Conservation (phyloP, 306 rosid species). For the Notholithocarpus densiflorus region DNA sequence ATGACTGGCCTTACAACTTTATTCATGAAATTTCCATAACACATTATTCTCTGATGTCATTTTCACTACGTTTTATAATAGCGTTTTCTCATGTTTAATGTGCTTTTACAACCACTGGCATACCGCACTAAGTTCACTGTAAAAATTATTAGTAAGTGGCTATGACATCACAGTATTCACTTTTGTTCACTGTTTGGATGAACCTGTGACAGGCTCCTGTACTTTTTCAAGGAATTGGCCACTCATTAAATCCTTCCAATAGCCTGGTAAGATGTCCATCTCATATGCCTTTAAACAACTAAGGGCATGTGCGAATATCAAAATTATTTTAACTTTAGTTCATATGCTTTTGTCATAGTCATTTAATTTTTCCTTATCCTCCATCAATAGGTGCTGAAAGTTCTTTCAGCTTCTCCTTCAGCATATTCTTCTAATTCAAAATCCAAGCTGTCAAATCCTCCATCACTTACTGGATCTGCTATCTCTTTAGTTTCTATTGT, state of each 20-base stretch:
- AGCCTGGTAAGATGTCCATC: constrained; percentile 67
- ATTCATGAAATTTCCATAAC: background rate
- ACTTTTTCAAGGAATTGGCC: constrained; percentile 93
- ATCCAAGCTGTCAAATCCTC: constrained; percentile 80
- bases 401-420: constrained; percentile 85
- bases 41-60: background rate
- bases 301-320: constrained; percentile 2
- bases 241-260: constrained; percentile 75
- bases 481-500: constrained; percentile 83
- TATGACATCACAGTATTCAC: background rate
- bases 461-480: constrained; percentile 80
- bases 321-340: constrained; percentile 9
- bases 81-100: background rate
- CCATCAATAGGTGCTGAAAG: constrained; percentile 71
- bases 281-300: constrained; percentile 4
- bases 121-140: background rate
- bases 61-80: background rate
- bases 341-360: background rate
- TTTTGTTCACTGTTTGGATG: constrained; percentile 25
- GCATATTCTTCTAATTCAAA: constrained; percentile 90
- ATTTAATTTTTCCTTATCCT: background rate
- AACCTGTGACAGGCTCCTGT: constrained; percentile 80
- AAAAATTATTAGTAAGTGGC: background rate
- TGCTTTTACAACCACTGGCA: background rate
- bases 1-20: background rate